Base-by-base conservation (phyloP, 306 rosid genomes). In the Macrotyloma uniflorum region DNA sequence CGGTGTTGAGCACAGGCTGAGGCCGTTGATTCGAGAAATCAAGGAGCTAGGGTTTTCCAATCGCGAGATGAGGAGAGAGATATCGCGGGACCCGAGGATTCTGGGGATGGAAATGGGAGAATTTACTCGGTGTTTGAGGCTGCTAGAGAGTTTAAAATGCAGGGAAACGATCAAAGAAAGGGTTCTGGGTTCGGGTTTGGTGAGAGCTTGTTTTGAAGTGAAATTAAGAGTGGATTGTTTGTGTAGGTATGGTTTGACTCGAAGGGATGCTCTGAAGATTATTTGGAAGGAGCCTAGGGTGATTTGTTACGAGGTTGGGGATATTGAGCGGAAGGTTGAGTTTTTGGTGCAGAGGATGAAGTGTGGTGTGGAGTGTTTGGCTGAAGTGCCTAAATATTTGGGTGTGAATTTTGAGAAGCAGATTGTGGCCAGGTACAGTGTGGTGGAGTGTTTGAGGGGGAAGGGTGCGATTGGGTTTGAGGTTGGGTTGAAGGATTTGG, bases 391-490 rank as follows among this genome's bases (percentile, higher is more conserved):
- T 0, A 89, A 92, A 72, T 95, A 84, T 85, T 67, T 95, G 82
- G 93, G 97, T 42, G 91, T 92, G 57, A 92, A 87, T 83, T 89
- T 90, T 32, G 92, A 92, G 46, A 95, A 95, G 79, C 98, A 95
- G 91, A 88, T 90, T 81, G 85, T 92, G 85, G 90, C 93, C 63
- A 80, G 97, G 63, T 84, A 83, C 82, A 85, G 74, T 77, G 93
- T 92, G 80, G 87, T 94, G 2, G 90, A 90, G 83, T 87, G 91
- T 82, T 83, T 94, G 88, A 87, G 78, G 72, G 92, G 88, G 64
- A 88, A 76, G 67, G 92, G 90, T 19, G 93, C 93, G 22, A 80
- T 94, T 76, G 92, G 88, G 66, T 88, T 79, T 80, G 82, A 89
- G 66, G 63, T 94, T 66, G 88, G 90, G 54, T 83, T 92, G 82